Evolutionary conservation across 1,139 yeast genomes (phyloP).

Genomic region (Magnusiomyces suaveolens): DNA sequence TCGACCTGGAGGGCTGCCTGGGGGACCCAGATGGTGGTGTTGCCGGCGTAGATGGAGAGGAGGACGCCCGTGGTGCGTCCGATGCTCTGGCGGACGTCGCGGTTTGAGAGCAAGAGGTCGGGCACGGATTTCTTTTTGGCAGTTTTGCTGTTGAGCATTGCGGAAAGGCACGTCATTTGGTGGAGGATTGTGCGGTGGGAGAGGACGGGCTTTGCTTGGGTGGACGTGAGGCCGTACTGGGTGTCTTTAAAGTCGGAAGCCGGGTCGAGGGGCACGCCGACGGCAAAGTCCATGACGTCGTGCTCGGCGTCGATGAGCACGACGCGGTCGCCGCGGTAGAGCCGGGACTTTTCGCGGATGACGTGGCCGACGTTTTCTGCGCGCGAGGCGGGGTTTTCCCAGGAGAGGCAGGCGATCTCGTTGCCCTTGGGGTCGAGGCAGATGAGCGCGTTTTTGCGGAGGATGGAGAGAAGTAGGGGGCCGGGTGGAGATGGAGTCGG

Average conservation of each 20-base stretch:
- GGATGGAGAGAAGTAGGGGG: conserved; percentile 30
- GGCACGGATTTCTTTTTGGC: conserved; percentile 17
- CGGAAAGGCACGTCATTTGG: conserved; percentile 71
- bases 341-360: conserved; percentile 60
- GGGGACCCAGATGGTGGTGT: conserved; percentile 71
- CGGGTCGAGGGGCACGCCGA: conserved; percentile 86
- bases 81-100: conserved; percentile 79
- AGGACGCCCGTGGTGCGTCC: conserved; percentile 78
- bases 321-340: conserved; percentile 76
- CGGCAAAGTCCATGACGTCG: conserved; percentile 76
- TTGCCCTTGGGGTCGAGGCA: conserved; percentile 72
- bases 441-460: conserved; percentile 60
- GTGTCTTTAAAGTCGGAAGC: conserved; percentile 61
- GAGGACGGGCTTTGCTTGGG: conserved; percentile 55
- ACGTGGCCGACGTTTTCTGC: conserved; percentile 88
- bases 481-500: not conserved
- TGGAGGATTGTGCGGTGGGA: conserved; percentile 81
- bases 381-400: conserved; percentile 80
- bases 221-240: conserved; percentile 49
- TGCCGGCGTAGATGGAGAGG: conserved; percentile 78
- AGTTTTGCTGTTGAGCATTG: conserved; percentile 40
- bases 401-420: conserved; percentile 63
- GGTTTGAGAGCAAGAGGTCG: conserved; percentile 38
- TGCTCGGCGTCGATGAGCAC: conserved; percentile 72
- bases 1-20: conserved; percentile 65